Percentiles rank a stretch among this genome's conserved stretches.
Evolutionary conservation across 2,329 filamentous ascomycete genomes (phyloP).

Genomic region (Aspergillus sp.): DNA sequence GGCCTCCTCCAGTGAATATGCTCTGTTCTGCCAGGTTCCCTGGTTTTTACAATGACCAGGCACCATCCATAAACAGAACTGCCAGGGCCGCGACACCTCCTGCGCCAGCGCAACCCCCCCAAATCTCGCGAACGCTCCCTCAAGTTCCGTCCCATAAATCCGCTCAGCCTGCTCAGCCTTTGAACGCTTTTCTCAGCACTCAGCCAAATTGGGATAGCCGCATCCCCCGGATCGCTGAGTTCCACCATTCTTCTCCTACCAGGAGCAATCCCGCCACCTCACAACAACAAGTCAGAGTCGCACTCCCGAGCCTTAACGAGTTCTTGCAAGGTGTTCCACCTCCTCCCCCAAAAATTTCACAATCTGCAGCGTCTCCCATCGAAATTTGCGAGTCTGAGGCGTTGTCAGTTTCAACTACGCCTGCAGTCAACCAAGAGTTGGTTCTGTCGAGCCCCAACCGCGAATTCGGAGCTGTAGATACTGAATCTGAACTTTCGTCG

Average conservation of each 20-base stretch:
- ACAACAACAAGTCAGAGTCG: background rate
- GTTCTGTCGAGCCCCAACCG: too few relatives aligned
- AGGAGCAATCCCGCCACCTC: background rate
- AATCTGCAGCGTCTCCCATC: background rate
- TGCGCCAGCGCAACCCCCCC: background rate
- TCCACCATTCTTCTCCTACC: background rate
- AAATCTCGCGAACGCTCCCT: background rate
- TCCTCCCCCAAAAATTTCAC: background rate
- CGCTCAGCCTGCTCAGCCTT: background rate
- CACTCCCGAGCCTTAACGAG: background rate
- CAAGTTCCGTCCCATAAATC: background rate
- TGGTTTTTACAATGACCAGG: background rate
- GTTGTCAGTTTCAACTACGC: background rate
- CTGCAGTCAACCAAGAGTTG: too few relatives aligned
- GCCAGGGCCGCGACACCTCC: background rate
- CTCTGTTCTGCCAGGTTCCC: background rate
- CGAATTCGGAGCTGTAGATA: background rate
- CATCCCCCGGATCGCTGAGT: background rate
- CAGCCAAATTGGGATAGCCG: background rate
- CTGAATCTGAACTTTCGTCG: background rate
- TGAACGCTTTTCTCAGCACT: background rate
- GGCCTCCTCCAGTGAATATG: constrained; percentile 7
- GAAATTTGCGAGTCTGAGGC: background rate
- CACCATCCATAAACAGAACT: background rate
- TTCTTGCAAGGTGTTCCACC: background rate